These are phyloP conservation scores for Puccinellia tenuiflora DNA, from an alignment of 176 grass and related monocot genomes.

Conservation along the genomic window DNA sequence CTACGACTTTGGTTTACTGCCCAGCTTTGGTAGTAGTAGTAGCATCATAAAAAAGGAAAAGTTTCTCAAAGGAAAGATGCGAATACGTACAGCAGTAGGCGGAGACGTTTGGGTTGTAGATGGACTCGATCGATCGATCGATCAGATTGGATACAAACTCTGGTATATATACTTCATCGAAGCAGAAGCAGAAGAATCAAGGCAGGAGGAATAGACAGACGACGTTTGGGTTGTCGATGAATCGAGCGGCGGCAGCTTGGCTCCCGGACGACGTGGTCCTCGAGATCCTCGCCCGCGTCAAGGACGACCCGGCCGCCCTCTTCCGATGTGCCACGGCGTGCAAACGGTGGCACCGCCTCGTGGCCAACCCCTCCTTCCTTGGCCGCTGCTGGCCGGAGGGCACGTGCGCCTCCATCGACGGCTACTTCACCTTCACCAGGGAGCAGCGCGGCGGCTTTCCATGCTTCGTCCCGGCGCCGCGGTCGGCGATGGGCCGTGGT, in stretches of 20 bases:
- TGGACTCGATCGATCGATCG: no score
- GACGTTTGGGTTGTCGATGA: neutral
- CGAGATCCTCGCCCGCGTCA: neutral
- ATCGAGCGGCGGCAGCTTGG: neutral
- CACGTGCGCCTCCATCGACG: neutral
- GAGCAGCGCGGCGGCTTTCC: neutral
- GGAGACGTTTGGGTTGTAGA: no score
- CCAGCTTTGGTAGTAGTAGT: no score
- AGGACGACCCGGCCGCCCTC: neutral
- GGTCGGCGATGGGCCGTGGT: neutral
- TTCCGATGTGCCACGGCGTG: neutral
- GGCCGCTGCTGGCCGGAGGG: neutral
- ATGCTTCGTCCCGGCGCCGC: neutral
- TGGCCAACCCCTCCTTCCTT: neutral
- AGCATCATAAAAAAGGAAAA: no score
- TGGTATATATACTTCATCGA: no score
- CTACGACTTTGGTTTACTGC: no score
- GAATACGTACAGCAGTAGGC: no score
- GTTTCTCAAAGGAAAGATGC: no score
- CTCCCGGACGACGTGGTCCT: neutral
- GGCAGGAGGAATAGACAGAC: no score
- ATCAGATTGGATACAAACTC: no score
- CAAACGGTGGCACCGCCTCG: neutral
- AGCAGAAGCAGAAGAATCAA: no score
- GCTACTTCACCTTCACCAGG: neutral